Conservation (phyloP, 495 filamentous ascomycete species). For the Talaromyces nanjingensis region DNA sequence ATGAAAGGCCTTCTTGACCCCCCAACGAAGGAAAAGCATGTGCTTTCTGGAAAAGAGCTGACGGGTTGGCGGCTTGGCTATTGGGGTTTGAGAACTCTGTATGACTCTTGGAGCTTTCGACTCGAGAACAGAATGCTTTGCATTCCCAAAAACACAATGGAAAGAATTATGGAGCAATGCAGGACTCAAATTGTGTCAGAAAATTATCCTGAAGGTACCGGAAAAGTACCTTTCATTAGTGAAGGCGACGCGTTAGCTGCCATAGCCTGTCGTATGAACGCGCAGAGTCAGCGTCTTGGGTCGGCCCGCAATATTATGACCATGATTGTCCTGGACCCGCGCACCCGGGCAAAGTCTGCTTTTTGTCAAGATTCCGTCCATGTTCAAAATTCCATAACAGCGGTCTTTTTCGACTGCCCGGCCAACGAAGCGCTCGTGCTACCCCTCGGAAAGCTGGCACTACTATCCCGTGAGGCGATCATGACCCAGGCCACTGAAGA, state of each 20-base stretch:
- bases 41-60: background rate
- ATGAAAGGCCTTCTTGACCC: background rate
- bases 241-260: background rate
- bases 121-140: background rate
- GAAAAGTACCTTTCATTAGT: background rate
- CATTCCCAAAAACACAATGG: background rate
- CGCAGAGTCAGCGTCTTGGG: background rate
- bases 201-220: background rate
- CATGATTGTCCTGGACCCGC: background rate
- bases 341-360: background rate
- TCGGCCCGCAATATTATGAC: background rate
- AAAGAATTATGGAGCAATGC: background rate
- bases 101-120: background rate
- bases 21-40: background rate
- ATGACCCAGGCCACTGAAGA: background rate
- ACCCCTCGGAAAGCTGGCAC: background rate
- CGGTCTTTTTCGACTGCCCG: background rate
- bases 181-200: background rate
- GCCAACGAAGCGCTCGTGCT: background rate
- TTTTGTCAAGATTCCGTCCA: background rate
- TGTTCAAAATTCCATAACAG: background rate
- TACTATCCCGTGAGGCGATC: background rate
- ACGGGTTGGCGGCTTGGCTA: background rate
- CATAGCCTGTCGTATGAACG: background rate
- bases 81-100: background rate